Evolutionary conservation across 257 asterid species (phyloP).

Genomic region (Vinca minor): DNA sequence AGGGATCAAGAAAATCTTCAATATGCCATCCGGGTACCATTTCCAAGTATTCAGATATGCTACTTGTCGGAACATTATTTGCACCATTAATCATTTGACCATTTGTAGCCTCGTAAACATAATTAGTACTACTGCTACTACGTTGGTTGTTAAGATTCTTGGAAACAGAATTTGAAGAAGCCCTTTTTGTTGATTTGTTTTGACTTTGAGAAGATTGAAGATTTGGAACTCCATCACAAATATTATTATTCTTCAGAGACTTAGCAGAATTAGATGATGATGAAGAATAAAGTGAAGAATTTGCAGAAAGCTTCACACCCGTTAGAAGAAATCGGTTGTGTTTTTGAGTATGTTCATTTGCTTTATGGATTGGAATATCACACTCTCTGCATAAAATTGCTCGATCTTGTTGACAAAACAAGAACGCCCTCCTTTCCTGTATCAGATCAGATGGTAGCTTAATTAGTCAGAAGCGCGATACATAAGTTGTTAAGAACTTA

Average conservation of each 20-base stretch:
- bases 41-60: slow-evolving; percentile 77
- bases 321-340: slow-evolving; percentile 75
- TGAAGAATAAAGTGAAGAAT: slow-evolving; percentile 34
- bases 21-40: slow-evolving; percentile 87
- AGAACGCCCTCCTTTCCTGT: slow-evolving; percentile 76
- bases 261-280: slow-evolving; percentile 18
- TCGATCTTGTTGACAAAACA: slow-evolving; percentile 89
- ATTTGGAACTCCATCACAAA: slow-evolving; percentile 30
- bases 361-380: slow-evolving; percentile 64
- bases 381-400: slow-evolving; percentile 82
- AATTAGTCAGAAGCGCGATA: too few species aligned
- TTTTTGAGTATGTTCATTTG: slow-evolving; percentile 61
- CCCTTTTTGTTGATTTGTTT: too few species aligned
- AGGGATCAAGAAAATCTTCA: slow-evolving; percentile 66
- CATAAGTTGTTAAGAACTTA: too few species aligned
- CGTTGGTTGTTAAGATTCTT: background rate
- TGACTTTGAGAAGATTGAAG: slow-evolving; percentile 24
- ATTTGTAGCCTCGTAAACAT: slow-evolving; percentile 20
- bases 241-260: background rate
- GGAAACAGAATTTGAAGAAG: too few species aligned
- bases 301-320: slow-evolving; percentile 57
- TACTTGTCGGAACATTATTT: slow-evolving; percentile 31
- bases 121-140: slow-evolving; percentile 9
- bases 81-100: background rate
- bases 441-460: background rate